Evolutionary conservation across 208 protist species (phyloP), one percentile per base, ranked within the genome.

Genomic region (Acanthamoeba polyphaga): DNA sequence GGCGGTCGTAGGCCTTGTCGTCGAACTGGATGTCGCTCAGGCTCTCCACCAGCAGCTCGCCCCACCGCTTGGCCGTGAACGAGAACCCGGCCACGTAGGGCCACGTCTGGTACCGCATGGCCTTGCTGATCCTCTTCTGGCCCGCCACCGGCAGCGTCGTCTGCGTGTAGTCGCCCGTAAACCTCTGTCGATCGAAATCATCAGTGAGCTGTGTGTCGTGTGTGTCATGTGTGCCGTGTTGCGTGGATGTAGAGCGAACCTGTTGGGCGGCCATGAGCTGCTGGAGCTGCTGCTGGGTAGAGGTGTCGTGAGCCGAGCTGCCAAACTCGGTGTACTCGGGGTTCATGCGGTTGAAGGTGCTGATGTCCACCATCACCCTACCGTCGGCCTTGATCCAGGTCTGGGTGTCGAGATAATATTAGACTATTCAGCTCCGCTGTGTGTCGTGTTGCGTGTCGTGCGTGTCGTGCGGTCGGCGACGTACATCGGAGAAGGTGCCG

Each of bases 291-390:
- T 92, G 87, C 60, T 92, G 87, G 22, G 66, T 92, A 38, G 87
- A 8, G 9, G 62, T 92, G 87, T 92, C 87, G 87, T 92, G 87
- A 7, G 62, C 87, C 58, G 87, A 92, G 46, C 43, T 84, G 9
- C 90, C 90, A 62, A 94, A 94, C 90, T 94, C 90, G 8, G 49
- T 85, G 49, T 84, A 94, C 32, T 94, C 90, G 34, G 90, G 90
- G 46, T 94, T 94, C 90, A 94, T 94, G 22, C 90, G 64, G 53
- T 94, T 94, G 70, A 94, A 94, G 32, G 90, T 94, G 49, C 24
- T 29, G 58, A 94, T 94, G 55, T 94, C 90, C 19, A 94, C 90
- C 90, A 94, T 94, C 66, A 94, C 90, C 9, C 90, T 24, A 17
- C 90, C 90, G 15, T 94, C 90, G 22, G 90, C 90, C 34, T 94